A percentile compares a stretch with the other conserved stretches of the same genome.
phyloP scores from a whole-genome alignment of 2,329 filamentous ascomycete genomes.

The Exophiala xenobiotica region DNA sequence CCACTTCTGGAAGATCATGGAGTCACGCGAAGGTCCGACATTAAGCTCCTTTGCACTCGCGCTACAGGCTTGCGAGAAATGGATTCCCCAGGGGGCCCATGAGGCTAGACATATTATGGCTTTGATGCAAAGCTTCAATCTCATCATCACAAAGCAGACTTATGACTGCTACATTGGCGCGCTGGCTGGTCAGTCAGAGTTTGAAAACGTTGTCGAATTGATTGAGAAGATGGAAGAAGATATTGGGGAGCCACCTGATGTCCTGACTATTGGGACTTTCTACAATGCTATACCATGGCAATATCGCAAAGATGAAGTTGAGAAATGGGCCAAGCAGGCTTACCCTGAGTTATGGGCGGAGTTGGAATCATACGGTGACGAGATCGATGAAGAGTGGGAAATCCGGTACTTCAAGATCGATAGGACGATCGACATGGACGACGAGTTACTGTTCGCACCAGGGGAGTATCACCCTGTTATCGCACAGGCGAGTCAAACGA shows the following conservation, averaged over 20 bases:
- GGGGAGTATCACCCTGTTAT: constrained; percentile 28
- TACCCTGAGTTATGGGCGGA: constrained; percentile 70
- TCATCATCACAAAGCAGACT: constrained; percentile 71
- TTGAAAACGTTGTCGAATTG: constrained; percentile 66
- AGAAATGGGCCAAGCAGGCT: constrained; percentile 68
- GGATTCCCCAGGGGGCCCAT: constrained; percentile 43
- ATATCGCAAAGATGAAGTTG: constrained; percentile 66
- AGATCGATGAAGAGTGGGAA: constrained; percentile 32
- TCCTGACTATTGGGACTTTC: constrained; percentile 68
- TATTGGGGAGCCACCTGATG: constrained; percentile 66
- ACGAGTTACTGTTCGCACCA: constrained; percentile 25
- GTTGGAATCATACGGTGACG: constrained; percentile 46
- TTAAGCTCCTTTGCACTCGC: constrained; percentile 78
- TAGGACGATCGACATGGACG: constrained; percentile 27
- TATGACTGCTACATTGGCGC: constrained; percentile 77
- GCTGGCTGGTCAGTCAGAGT: constrained; percentile 68
- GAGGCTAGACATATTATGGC: constrained; percentile 54
- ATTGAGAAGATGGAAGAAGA: constrained; percentile 66
- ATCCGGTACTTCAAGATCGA: constrained; percentile 31
- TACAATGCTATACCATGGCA: constrained; percentile 71
- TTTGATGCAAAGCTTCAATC: constrained; percentile 67
- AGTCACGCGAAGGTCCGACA: constrained; percentile 79
- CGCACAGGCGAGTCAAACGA: constrained; percentile 15
- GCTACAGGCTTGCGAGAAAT: constrained; percentile 72
- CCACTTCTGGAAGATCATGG: constrained; percentile 83